A percentile compares a stretch with the other conserved stretches of the same genome.
These are phyloP conservation scores for Sapria himalayana DNA, from an alignment of 345 rosid genomes.

Conservation along the genomic window DNA sequence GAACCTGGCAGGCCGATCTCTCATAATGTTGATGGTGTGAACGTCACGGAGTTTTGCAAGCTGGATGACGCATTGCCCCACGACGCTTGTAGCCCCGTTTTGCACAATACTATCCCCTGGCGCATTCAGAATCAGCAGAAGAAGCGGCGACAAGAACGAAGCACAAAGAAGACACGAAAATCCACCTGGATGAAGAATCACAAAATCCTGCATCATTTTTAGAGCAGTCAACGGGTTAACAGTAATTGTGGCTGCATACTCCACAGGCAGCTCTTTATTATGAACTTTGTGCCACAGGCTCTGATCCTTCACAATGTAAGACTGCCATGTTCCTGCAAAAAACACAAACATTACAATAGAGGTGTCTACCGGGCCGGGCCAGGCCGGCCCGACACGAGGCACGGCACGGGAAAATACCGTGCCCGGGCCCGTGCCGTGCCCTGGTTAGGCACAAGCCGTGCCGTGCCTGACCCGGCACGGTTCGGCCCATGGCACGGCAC, in stretches of 20 bases:
- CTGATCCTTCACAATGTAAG: slow-evolving; percentile 53
- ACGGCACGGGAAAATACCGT: too few relatives aligned
- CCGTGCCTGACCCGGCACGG: too few relatives aligned
- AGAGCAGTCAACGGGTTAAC: slow-evolving; percentile 82
- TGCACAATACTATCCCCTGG: slow-evolving; percentile 70
- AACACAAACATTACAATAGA: background rate
- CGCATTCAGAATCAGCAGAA: slow-evolving; percentile 8
- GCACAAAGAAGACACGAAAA: background rate
- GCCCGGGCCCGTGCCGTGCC: too few relatives aligned
- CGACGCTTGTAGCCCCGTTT: slow-evolving; percentile 84
- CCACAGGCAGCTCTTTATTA: slow-evolving; percentile 44
- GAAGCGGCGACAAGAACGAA: slow-evolving; percentile 4
- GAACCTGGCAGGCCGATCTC: slow-evolving; percentile 87
- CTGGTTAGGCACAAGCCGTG: too few relatives aligned
- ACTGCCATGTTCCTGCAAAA: slow-evolving; percentile 58
- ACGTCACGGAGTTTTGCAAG: slow-evolving; percentile 49
- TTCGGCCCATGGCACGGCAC: too few relatives aligned
- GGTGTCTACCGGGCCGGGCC: too few relatives aligned
- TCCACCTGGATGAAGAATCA: slow-evolving; percentile 31
- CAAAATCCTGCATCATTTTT: slow-evolving; percentile 78
- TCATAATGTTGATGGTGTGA: slow-evolving; percentile 47
- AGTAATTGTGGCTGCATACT: slow-evolving; percentile 74
- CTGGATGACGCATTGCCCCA: slow-evolving; percentile 79
- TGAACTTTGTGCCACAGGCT: slow-evolving; percentile 61
- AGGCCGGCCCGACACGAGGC: too few relatives aligned